Base-by-base conservation (phyloP, 169 alveolate genomes). In the Plasmodium relictum region DNA sequence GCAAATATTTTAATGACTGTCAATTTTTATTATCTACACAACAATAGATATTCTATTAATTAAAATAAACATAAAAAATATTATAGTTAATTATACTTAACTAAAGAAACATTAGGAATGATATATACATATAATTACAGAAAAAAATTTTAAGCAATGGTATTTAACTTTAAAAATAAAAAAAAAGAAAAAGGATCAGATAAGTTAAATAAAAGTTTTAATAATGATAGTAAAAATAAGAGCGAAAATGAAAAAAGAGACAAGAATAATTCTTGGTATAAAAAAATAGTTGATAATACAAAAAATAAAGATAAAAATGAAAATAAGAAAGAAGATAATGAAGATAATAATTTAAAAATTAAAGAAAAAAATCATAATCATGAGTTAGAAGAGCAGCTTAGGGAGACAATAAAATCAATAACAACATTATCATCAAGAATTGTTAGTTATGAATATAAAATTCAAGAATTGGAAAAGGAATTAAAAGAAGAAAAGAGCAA, bases 381-480 rank as follows among this genome's bases (percentile, higher is more conserved):
- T 20, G 72, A 50, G 50, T 20, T 80, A 31, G 90, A 80, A 45
- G 80, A 80, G 2, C 90, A 80, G n/a, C 42, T 80, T 14, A 80
- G 66, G 31, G 90, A 80, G n/a, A 80, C 90, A 3, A 18, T 80
- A 52, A 58, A 48, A 41, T 80, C 90, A 0, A 80, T 80, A 10
- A 80, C 83, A 2, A 26, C 83, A 16, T 45, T 80, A 48, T 80
- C 90, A 7, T 66, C 70, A 16, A 80, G 66, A 52, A 26, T 80
- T 20, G 59, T 31, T 4, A 54, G 68, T 41, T 65, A 65, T 44
- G 90, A 80, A 66, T 37, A 24, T 6, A 80, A 66, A 45, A 66
- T 80, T 52, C 70, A 68, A 18, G 90, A 80, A 7, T 80, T 80
- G 7, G 83, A 80, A 58, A 80, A 80, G 18, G 83, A 80, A 54